Percentiles rank a stretch among this genome's conserved stretches.
These are phyloP conservation scores for Fusarium sterilihyphosum DNA, from an alignment of 2,329 filamentous ascomycete genomes.

Conservation along the genomic window DNA sequence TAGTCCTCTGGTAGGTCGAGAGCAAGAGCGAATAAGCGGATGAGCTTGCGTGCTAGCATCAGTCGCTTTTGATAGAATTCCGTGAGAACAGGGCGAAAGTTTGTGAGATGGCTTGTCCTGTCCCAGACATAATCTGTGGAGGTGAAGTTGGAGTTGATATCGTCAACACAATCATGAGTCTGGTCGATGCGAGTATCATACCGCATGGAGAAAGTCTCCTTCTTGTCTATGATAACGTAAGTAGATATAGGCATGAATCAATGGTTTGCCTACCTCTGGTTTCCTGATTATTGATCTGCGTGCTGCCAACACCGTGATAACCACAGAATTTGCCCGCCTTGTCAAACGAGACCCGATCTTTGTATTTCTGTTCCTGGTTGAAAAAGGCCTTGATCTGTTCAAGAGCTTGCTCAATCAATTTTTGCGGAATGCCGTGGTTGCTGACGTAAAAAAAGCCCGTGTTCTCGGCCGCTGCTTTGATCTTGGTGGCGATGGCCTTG, in stretches of 20 bases:
- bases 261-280: not conserved
- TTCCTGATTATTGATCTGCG: slow-evolving; percentile 11
- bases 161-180: not conserved
- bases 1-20: slow-evolving; percentile 1
- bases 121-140: slow-evolving; percentile 9
- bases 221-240: not conserved
- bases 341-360: not conserved
- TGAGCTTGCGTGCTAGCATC: not conserved
- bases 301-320: slow-evolving; percentile 1
- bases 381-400: not conserved
- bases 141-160: slow-evolving; percentile 5
- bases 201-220: slow-evolving; percentile 14
- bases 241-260: not conserved
- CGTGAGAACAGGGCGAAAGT: not conserved
- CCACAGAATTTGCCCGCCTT: slow-evolving; percentile 18
- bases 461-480: not conserved
- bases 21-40: slow-evolving; percentile 4
- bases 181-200: slow-evolving; percentile 7
- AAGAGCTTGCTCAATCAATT: not conserved
- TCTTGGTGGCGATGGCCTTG: not conserved
- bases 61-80: slow-evolving; percentile 7
- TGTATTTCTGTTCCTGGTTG: not conserved
- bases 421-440: not conserved
- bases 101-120: not conserved
- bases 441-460: not conserved